These are phyloP conservation scores for Pythium diclinum DNA, from an alignment of 352 stramenopile genomes.

Conservation along the genomic window DNA sequence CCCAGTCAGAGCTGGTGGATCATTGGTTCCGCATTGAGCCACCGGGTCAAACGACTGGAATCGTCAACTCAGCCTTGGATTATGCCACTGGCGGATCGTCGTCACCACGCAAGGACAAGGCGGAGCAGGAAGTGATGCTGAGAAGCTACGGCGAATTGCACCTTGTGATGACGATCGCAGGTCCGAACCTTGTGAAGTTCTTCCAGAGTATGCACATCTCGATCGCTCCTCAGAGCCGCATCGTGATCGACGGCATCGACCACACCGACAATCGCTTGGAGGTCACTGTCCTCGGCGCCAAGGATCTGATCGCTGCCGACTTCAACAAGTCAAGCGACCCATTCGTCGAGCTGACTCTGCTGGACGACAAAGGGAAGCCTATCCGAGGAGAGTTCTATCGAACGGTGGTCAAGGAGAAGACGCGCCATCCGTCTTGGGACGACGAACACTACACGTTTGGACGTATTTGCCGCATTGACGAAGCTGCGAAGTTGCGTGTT, in stretches of 20 bases:
- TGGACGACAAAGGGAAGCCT: conserved; percentile 48
- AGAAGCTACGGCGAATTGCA: conserved; percentile 56
- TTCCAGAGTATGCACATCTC: conserved; percentile 44
- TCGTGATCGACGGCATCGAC: conserved; percentile 44
- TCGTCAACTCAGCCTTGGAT: conserved; percentile 7
- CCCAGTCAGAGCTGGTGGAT: conserved; percentile 58
- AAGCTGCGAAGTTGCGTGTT: conserved; percentile 48
- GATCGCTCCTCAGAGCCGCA: conserved; percentile 36
- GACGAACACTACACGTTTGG: conserved; percentile 67
- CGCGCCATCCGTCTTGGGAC: conserved; percentile 52
- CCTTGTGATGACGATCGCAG: conserved; percentile 59
- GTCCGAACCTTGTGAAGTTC: conserved; percentile 64
- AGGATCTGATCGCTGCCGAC: conserved; percentile 49
- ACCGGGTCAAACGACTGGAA: conserved; percentile 24
- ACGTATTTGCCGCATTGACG: conserved; percentile 52
- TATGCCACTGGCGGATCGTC: conserved; percentile 21
- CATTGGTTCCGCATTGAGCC: conserved; percentile 64
- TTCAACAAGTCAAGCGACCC: conserved; percentile 64
- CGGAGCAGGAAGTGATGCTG: conserved; percentile 42
- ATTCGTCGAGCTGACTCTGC: conserved; percentile 55
- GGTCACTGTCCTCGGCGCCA: conserved; percentile 49
- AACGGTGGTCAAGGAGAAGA: conserved; percentile 55
- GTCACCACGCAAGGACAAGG: conserved; percentile 27
- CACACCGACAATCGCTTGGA: conserved; percentile 74
- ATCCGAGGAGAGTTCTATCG: conserved; percentile 51